These are phyloP conservation scores for Aspergillus hiratsukae DNA, from an alignment of 2,329 filamentous ascomycete species.

Conservation along the genomic window DNA sequence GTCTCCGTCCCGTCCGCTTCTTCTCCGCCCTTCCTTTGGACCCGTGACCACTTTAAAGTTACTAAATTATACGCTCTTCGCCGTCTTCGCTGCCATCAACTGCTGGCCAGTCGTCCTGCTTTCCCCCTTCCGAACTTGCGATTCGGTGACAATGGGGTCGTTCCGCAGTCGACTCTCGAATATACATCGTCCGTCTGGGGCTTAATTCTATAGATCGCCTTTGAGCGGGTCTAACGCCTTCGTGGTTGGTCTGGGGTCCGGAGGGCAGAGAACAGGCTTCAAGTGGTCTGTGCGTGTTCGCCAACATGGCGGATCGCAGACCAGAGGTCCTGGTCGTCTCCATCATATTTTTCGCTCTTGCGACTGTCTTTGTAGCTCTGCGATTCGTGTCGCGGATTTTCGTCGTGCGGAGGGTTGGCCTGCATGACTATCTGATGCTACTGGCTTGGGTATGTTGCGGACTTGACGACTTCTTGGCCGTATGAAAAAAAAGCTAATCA, in stretches of 20 bases:
- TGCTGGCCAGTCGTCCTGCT: not conserved
- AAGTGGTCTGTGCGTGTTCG: not conserved
- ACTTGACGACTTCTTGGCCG: slow-evolving; percentile 1
- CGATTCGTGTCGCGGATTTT: slow-evolving; percentile 68
- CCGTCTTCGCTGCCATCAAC: not conserved
- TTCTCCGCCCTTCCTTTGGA: slow-evolving; percentile 2
- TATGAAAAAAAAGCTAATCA: slow-evolving; percentile 5
- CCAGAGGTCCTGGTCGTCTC: slow-evolving; percentile 40
- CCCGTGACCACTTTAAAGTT: too few relatives aligned
- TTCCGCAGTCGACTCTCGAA: not conserved
- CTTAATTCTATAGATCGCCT: not conserved
- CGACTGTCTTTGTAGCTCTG: slow-evolving; percentile 69
- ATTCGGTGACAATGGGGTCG: slow-evolving; percentile 5
- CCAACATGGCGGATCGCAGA: slow-evolving; percentile 32
- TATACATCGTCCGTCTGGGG: not conserved
- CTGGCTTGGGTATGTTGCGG: slow-evolving; percentile 61
- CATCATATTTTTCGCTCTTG: slow-evolving; percentile 53
- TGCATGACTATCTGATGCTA: slow-evolving; percentile 79
- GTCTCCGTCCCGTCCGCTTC: not conserved
- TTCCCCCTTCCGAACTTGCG: not conserved
- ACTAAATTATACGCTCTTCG: slow-evolving; percentile 2
- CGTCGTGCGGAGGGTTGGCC: slow-evolving; percentile 66
- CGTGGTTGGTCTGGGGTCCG: not conserved
- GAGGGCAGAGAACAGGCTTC: too few relatives aligned
- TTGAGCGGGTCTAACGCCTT: not conserved